Evolutionary conservation across 2,329 filamentous ascomycete genomes (phyloP), one percentile per base, ranked within the genome.

Genomic region (Magnaporthiopsis incrustans): DNA sequence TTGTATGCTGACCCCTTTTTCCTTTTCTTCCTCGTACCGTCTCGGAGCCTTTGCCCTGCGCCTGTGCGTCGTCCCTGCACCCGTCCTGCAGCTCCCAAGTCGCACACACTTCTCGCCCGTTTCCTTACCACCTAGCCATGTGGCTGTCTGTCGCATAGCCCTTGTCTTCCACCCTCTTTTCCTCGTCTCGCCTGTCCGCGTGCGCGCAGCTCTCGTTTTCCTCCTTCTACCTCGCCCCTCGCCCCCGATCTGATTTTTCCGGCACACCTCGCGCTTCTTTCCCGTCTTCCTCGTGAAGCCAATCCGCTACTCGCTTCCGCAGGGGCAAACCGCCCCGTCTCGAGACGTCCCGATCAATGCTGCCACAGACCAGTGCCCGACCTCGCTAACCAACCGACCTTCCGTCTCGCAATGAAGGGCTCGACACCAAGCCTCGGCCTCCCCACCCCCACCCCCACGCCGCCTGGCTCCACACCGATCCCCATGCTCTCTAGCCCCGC

Each of bases 401-500:
- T 35, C 3, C 62, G 5, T 58, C 26, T 57, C 56, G 44, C 32
- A 4, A 64, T 63, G 33, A 64, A 67, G 66, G 50, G 35, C n/a
- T 61, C 63, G 32, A 38, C 59, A n/a, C 26, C 58, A 58, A 63
- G 61, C 57, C 44, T 63, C 64, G 32, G 30, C 63, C 53, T 61
- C 62, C 59, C 57, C 63, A 12, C n/a, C 61, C 59, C 57, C 63
- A 11, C n/a, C 57, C 35, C 10, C 66, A 53, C 50, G 57, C 65
- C 68, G 67, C 71, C 70, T 67, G 69, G 66, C 69, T 76, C 66
- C 73, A 76, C 70, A 65, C 76, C 72, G 38, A 76, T 78, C 63
- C 78, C 83, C 71, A 83, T 81, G 71, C 90, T 93, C 88, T 86
- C 89, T 65, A 87, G 89, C 61, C 88, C 90, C 63, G 90, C 89